Conservation (phyloP, 345 rosid species). For the Aurinia saxatilis region DNA sequence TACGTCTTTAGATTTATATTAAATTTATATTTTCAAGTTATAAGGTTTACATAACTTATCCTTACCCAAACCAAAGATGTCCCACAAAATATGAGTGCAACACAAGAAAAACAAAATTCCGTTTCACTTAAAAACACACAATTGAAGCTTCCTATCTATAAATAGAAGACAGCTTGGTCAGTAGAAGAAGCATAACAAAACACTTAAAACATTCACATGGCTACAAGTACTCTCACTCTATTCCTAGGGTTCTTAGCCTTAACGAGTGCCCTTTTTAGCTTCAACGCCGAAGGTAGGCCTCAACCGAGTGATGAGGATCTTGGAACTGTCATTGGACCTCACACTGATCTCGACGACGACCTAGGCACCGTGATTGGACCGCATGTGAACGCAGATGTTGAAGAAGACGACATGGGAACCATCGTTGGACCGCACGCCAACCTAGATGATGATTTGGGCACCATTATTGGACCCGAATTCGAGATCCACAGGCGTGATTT, state of each 20-base stretch:
- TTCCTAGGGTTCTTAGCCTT: slow-evolving; percentile 16
- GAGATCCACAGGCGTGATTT: slow-evolving; percentile 14
- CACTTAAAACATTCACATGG: slow-evolving; percentile 3
- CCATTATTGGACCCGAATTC: slow-evolving; percentile 27
- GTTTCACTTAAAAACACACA: background rate
- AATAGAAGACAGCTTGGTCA: slow-evolving; percentile 12
- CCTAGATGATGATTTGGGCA: slow-evolving; percentile 19
- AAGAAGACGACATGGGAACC: background rate
- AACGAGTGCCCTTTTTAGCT: slow-evolving; percentile 4
- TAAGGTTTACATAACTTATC: background rate
- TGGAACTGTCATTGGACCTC: slow-evolving; percentile 21
- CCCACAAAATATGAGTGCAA: slow-evolving; percentile 18
- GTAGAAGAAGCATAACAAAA: background rate
- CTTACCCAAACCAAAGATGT: slow-evolving; percentile 1
- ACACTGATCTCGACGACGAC: slow-evolving; percentile 13
- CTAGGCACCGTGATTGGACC: slow-evolving; percentile 21
- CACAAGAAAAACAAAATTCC: slow-evolving; percentile 10
- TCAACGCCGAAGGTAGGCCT: slow-evolving; percentile 23
- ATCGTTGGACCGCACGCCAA: slow-evolving; percentile 4
- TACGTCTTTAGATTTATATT: no score
- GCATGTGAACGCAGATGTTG: background rate
- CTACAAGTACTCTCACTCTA: slow-evolving; percentile 1
- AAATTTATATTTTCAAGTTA: no score
- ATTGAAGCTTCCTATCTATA: slow-evolving; percentile 16
- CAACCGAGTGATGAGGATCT: slow-evolving; percentile 26